These are phyloP conservation scores for Geotrichum carabidarum DNA, from an alignment of 1,139 yeast genomes.

Conservation along the genomic window DNA sequence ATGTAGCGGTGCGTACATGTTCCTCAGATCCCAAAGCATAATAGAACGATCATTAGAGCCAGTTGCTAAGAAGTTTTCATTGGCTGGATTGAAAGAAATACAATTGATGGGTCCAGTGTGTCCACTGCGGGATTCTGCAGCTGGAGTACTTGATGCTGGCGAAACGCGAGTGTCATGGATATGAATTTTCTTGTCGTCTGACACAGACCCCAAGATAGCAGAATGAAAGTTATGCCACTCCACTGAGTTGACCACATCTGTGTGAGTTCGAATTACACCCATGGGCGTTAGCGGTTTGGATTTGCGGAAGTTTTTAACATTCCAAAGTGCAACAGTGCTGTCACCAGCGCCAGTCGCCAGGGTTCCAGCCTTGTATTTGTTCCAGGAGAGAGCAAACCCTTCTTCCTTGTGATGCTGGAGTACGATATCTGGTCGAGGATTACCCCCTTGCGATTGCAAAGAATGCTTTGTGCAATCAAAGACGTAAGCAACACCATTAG, in stretches of 20 bases:
- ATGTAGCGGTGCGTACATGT: constrained; percentile 29
- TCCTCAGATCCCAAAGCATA: constrained; percentile 66
- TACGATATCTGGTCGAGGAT: constrained; percentile 28
- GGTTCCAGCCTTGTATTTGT: constrained; percentile 28
- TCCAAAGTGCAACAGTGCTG: constrained; percentile 67
- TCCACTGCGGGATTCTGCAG: constrained; percentile 32
- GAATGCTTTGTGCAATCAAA: constrained; percentile 53
- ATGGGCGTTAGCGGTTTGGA: constrained; percentile 22
- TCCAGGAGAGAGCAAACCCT: constrained; percentile 74
- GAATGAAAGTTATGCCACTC: constrained; percentile 45
- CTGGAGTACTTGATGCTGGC: constrained; percentile 13
- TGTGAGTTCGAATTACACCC: constrained; percentile 28
- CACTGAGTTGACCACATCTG: constrained; percentile 39
- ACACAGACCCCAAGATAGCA: constrained; percentile 63
- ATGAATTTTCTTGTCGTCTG: constrained; percentile 65
- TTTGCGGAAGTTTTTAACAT: constrained; percentile 31
- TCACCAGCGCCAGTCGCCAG: constrained; percentile 69
- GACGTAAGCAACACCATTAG: constrained; percentile 61
- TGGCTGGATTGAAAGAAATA: constrained; percentile 56
- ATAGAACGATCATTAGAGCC: constrained; percentile 64
- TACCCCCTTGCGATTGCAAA: constrained; percentile 34
- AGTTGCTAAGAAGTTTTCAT: constrained; percentile 55
- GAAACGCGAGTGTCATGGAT: constrained; percentile 60
- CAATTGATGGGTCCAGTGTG: constrained; percentile 53
- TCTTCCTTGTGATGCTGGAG: constrained; percentile 59